A percentile compares a stretch with the other conserved stretches of the same genome.
These are phyloP conservation scores for Gomphus bonarii DNA, from an alignment of 1,284 basidiomycete species.

Conservation along the genomic window DNA sequence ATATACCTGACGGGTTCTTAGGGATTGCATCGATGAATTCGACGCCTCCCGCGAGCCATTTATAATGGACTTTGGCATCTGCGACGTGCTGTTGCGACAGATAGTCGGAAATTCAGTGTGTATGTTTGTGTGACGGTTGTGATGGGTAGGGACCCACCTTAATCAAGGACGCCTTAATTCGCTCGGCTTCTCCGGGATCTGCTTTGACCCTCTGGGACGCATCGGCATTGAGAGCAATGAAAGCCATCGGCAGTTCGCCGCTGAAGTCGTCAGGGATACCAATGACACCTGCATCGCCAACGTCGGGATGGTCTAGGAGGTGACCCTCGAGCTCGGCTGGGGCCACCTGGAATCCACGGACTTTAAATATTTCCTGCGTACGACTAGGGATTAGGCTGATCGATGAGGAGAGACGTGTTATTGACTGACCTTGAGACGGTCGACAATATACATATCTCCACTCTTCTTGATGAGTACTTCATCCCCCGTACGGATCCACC, in stretches of 20 bases:
- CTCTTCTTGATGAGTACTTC: constrained; percentile 47
- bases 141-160: constrained; percentile 27
- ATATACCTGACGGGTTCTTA: constrained; percentile 43
- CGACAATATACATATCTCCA: constrained; percentile 52
- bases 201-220: constrained; percentile 29
- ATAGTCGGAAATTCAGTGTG: not conserved
- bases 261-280: constrained; percentile 68
- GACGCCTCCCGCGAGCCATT: constrained; percentile 56
- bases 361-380: constrained; percentile 12
- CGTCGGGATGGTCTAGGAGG: constrained; percentile 59
- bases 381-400: not conserved
- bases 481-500: constrained; percentile 65
- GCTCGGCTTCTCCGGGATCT: constrained; percentile 26
- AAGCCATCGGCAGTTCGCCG: constrained; percentile 71
- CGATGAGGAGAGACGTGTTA: not conserved
- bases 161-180: constrained; percentile 33
- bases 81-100: constrained; percentile 44
- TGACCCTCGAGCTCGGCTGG: constrained; percentile 69
- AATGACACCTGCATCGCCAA: constrained; percentile 66
- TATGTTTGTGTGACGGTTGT: no score
- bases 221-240: constrained; percentile 43
- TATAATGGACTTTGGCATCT: constrained; percentile 61
- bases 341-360: constrained; percentile 17
- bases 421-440: constrained; percentile 49
- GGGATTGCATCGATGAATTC: constrained; percentile 60